A percentile compares a stretch with the other conserved stretches of the same genome.
Evolutionary conservation across 106 monocot species (phyloP).

Genomic region (Dioscorea alata): DNA sequence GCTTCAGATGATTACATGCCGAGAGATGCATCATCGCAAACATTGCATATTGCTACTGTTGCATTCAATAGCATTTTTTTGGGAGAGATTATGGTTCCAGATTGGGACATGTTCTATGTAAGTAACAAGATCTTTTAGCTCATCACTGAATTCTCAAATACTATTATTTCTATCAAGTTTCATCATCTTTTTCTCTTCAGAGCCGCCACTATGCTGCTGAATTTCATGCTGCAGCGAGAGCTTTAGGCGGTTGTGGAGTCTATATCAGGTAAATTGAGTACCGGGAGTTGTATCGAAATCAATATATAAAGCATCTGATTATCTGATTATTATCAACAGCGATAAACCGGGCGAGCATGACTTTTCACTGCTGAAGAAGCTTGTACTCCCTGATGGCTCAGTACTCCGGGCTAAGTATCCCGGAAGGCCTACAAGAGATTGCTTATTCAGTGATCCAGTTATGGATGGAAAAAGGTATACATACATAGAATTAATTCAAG

Average conservation of each 20-base stretch:
- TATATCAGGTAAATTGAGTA: constrained; percentile 26
- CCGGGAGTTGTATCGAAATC: neutral
- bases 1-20: constrained; percentile 49
- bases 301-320: neutral
- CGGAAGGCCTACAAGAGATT: constrained; percentile 43
- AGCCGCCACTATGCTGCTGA: constrained; percentile 40
- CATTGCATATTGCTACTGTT: constrained; percentile 37
- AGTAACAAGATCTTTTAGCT: neutral
- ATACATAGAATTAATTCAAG: neutral
- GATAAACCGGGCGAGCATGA: constrained; percentile 44
- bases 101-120: constrained; percentile 66
- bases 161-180: too few relatives aligned
- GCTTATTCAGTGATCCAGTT: constrained; percentile 39
- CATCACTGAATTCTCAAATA: too few relatives aligned
- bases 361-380: constrained; percentile 35
- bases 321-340: constrained; percentile 10
- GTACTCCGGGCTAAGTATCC: constrained; percentile 43
- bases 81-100: constrained; percentile 41
- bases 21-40: constrained; percentile 25
- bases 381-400: constrained; percentile 43
- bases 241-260: constrained; percentile 46
- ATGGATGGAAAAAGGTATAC: constrained; percentile 38
- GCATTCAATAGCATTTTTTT: constrained; percentile 45
- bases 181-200: constrained; percentile 6
- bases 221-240: constrained; percentile 47